These are phyloP conservation scores for Heracleum sosnowskyi DNA, from an alignment of 129 eudicot species.

Conservation along the genomic window DNA sequence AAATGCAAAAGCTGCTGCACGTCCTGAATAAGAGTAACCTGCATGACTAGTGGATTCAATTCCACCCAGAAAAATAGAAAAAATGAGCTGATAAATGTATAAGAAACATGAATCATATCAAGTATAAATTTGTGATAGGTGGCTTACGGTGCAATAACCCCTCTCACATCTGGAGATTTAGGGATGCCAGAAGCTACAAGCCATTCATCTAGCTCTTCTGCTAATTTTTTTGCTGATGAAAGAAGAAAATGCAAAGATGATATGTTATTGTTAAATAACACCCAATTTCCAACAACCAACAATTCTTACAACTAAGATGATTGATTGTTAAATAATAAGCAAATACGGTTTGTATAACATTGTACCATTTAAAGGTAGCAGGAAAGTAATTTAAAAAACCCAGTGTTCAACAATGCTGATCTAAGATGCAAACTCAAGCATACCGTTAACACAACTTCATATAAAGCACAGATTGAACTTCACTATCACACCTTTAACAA, in stretches of 20 bases:
- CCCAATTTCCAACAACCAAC: not conserved
- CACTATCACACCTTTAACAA: not conserved
- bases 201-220: constrained; percentile 90
- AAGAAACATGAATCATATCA: not conserved
- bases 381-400: not conserved
- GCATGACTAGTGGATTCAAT: constrained; percentile 70
- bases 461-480: not conserved
- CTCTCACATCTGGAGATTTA: constrained; percentile 89
- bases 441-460: not conserved
- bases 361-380: not conserved
- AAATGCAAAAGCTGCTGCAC: constrained; percentile 98
- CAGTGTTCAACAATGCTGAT: not conserved
- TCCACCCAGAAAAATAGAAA: constrained; percentile 12
- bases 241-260: not conserved
- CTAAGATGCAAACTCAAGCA: not conserved
- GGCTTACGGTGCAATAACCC: constrained; percentile 97
- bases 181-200: constrained; percentile 53
- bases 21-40: constrained; percentile 98
- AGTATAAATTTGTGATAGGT: not conserved
- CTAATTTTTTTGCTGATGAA: constrained; percentile 58
- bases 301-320: not conserved
- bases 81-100: not conserved
- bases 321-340: not conserved
- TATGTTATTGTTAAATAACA: not conserved
- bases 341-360: not conserved